Conservation (phyloP, 2,329 filamentous ascomycete genomes). For the Nigrograna mackinnonii region DNA sequence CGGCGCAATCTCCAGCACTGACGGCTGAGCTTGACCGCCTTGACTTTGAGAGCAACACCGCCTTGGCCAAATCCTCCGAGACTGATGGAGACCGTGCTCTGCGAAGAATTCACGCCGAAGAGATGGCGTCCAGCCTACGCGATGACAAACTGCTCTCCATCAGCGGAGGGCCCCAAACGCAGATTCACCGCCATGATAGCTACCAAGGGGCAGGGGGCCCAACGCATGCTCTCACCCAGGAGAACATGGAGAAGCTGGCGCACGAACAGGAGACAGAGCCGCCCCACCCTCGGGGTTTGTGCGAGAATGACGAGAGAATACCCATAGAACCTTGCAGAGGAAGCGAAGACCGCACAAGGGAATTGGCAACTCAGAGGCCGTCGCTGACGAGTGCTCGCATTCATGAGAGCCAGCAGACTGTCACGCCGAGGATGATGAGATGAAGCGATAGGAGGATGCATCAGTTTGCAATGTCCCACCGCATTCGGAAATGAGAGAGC, state of each 20-base stretch:
- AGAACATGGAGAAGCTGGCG: conserved; percentile 39
- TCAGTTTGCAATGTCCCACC: too few relatives aligned
- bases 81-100: conserved; percentile 50
- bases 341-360: conserved; percentile 5
- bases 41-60: conserved; percentile 38
- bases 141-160: conserved; percentile 60
- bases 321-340: conserved; percentile 14
- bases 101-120: conserved; percentile 55
- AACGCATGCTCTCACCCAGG: conserved; percentile 38
- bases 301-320: conserved; percentile 16
- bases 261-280: conserved; percentile 29
- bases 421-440: too few relatives aligned
- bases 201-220: conserved; percentile 19
- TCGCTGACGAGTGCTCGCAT: conserved; percentile 16
- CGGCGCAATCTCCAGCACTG: conserved; percentile 30
- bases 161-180: conserved; percentile 38
- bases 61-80: conserved; percentile 45
- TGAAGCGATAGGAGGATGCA: too few relatives aligned
- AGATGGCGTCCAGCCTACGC: conserved; percentile 57
- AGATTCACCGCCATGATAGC: conserved; percentile 23
- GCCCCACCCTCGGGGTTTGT: conserved; percentile 10
- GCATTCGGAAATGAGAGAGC: too few relatives aligned
- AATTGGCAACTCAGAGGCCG: conserved; percentile 16
- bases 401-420: conserved; percentile 30
- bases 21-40: conserved; percentile 40